phyloP scores from a whole-genome alignment of 306 rosid species.

The Vigna reflexopilosa region DNA sequence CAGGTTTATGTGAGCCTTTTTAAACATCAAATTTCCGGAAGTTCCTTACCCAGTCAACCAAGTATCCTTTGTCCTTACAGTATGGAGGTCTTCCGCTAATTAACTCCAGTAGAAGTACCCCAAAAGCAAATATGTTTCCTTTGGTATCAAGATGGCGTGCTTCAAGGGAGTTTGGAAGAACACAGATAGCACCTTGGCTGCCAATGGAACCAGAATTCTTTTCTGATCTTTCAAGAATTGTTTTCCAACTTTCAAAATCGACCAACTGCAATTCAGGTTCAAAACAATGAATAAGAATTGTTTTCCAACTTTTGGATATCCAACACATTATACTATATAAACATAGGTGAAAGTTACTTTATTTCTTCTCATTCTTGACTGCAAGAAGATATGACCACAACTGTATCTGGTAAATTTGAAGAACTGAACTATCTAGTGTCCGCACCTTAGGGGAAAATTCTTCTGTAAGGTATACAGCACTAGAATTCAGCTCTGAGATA shows the following conservation, averaged over 20 bases:
- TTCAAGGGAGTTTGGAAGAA: slow-evolving; percentile 87
- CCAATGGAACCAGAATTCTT: slow-evolving; percentile 77
- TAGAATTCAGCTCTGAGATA: slow-evolving; percentile 89
- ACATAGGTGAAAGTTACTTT: background rate
- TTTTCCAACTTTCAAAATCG: slow-evolving; percentile 98
- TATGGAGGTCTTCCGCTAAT: slow-evolving; percentile 88
- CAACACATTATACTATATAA: slow-evolving; percentile 20
- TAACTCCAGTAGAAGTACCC: slow-evolving; percentile 84
- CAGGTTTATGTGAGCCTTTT: slow-evolving; percentile 5
- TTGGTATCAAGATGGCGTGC: slow-evolving; percentile 82
- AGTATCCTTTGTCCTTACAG: slow-evolving; percentile 79
- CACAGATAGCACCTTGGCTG: slow-evolving; percentile 77
- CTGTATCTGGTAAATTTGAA: slow-evolving; percentile 2
- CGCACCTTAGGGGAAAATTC: slow-evolving; percentile 94
- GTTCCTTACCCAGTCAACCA: slow-evolving; percentile 92
- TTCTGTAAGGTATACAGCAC: slow-evolving; percentile 93
- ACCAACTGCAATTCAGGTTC: slow-evolving; percentile 68
- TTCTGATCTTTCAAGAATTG: slow-evolving; percentile 89
- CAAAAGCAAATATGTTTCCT: slow-evolving; percentile 85
- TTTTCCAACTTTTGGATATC: slow-evolving; percentile 28
- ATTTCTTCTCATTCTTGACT: slow-evolving; percentile 26
- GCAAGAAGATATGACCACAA: slow-evolving; percentile 22
- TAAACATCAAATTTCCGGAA: slow-evolving; percentile 36
- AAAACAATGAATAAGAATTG: slow-evolving; percentile 13
- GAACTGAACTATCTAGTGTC: slow-evolving; percentile 27